Conservation (phyloP, 441 rosid species). For the Gossypium schwendimanii region DNA sequence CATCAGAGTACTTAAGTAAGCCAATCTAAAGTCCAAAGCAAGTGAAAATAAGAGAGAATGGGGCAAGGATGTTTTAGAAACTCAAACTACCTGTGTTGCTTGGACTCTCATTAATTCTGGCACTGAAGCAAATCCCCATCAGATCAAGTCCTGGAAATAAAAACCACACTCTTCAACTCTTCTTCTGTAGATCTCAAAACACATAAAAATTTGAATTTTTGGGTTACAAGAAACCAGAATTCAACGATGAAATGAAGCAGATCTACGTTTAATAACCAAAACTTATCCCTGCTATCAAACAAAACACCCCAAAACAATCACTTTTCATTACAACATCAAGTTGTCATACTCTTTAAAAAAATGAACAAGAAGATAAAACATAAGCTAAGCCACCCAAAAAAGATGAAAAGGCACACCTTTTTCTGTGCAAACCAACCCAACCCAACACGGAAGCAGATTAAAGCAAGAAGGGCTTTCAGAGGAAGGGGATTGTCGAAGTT, state of each 20-base stretch:
- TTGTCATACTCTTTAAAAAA: not conserved
- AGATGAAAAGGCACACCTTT: conserved; percentile 16
- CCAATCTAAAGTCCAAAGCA: conserved; percentile 12
- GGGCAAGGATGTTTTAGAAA: not conserved
- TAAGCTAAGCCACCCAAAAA: not conserved
- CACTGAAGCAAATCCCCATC: conserved; percentile 92
- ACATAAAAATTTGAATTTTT: not conserved
- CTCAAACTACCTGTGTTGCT: conserved; percentile 49
- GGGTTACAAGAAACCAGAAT: conserved; percentile 5
- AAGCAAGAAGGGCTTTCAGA: conserved; percentile 1
- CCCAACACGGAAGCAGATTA: conserved; percentile 7
- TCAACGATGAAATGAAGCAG: conserved; percentile 17
- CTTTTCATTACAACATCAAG: conserved; percentile 5
- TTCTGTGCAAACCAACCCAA: conserved; percentile 13
- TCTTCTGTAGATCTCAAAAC: conserved; percentile 28
- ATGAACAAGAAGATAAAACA: not conserved
- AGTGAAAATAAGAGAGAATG: not conserved
- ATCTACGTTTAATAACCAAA: conserved; percentile 15
- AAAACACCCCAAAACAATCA: not conserved
- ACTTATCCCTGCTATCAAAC: not conserved
- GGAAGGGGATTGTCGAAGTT: conserved; percentile 14
- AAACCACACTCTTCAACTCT: conserved; percentile 20
- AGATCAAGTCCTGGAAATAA: conserved; percentile 16
- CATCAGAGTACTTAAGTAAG: not conserved
- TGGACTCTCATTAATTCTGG: conserved; percentile 77